Conservation (phyloP, 2,329 filamentous ascomycete genomes). For the Colletotrichum sp. region DNA sequence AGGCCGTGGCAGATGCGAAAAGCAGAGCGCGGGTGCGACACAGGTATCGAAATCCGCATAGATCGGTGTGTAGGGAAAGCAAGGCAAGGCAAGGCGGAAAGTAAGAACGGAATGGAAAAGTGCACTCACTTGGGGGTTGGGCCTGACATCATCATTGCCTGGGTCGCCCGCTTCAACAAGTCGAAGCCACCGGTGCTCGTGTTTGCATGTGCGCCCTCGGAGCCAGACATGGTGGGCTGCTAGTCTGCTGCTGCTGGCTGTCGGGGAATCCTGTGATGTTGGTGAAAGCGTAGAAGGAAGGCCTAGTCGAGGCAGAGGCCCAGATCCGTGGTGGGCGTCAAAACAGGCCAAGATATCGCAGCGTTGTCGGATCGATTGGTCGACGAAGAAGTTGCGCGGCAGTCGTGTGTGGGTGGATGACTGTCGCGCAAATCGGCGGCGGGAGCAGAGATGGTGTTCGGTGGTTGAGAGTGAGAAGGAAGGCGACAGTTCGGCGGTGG, state of each 20-base stretch:
- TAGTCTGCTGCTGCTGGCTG: slow-evolving; percentile 29
- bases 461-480: background rate
- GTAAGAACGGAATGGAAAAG: slow-evolving; percentile 17
- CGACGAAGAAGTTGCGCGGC: background rate
- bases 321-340: slow-evolving; percentile 9
- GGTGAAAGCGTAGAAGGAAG: background rate
- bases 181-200: slow-evolving; percentile 55
- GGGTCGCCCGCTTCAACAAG: slow-evolving; percentile 64
- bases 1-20: background rate
- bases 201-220: slow-evolving; percentile 46
- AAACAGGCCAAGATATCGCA: slow-evolving; percentile 18
- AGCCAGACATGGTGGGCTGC: slow-evolving; percentile 51
- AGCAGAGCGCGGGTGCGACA: background rate
- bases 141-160: slow-evolving; percentile 68
- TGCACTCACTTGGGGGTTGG: slow-evolving; percentile 19
- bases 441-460: background rate
- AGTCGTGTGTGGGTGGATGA: background rate
- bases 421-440: background rate
- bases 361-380: background rate
- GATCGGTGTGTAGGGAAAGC: background rate
- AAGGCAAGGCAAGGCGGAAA: slow-evolving; percentile 23
- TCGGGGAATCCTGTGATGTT: background rate
- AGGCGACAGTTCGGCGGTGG: background rate
- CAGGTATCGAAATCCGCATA: background rate
- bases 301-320: slow-evolving; percentile 23